Evolutionary conservation across 805 yeast genomes (phyloP).

Genomic region (Suhomyces tanzawaensis): DNA sequence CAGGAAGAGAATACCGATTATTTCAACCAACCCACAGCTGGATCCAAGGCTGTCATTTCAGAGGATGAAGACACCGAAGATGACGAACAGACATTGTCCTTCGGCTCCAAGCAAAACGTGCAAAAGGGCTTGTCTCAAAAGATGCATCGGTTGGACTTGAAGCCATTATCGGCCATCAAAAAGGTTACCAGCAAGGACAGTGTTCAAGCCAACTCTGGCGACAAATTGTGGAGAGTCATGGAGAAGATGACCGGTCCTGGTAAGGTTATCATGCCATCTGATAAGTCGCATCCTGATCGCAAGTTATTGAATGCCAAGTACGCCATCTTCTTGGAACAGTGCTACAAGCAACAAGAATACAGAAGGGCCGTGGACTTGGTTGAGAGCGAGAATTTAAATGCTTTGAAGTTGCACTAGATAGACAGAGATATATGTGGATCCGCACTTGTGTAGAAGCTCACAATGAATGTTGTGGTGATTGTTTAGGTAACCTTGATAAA

Average conservation of each 20-base stretch:
- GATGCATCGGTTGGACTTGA: constrained; percentile 34
- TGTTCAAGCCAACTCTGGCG: constrained; percentile 45
- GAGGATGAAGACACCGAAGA: constrained; percentile 38
- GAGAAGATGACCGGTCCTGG: constrained; percentile 80
- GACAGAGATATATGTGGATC: no score
- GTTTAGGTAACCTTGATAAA: no score
- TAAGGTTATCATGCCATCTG: constrained; percentile 67
- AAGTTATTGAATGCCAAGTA: constrained; percentile 74
- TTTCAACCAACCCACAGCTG: constrained; percentile 31
- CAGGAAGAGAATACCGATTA: constrained; percentile 39
- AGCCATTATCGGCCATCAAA: constrained; percentile 37
- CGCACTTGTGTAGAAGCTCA: no score
- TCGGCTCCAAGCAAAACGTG: constrained; percentile 56
- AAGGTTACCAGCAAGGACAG: constrained; percentile 12
- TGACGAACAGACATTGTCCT: constrained; percentile 51
- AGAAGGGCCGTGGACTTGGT: constrained; percentile 63
- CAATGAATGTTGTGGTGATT: no score
- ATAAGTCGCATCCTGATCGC: constrained; percentile 59
- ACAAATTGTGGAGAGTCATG: constrained; percentile 85
- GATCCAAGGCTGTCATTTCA: background rate
- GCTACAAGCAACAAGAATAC: constrained; percentile 74
- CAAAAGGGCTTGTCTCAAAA: constrained; percentile 53
- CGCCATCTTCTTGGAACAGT: constrained; percentile 84
- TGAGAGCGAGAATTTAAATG: constrained; percentile 18
- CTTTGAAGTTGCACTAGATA: constrained; percentile 2